Conservation (phyloP, 305 asterid genomes). For the Euphrasia arctica region DNA sequence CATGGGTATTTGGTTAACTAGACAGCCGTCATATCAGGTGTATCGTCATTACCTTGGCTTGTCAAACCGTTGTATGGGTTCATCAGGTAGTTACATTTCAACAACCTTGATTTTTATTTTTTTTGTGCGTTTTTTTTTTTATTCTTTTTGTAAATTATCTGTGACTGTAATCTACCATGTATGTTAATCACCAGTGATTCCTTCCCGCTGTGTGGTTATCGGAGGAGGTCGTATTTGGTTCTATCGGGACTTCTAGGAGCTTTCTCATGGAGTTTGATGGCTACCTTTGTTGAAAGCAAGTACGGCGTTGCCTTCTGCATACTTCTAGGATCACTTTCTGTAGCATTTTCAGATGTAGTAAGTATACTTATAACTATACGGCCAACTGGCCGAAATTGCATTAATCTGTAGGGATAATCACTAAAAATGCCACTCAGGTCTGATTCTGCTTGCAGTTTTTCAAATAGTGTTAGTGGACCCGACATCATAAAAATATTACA, state of each 20-base stretch:
- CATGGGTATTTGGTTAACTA: conserved; percentile 51
- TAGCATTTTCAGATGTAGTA: conserved; percentile 95
- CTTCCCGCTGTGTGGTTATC: conserved; percentile 88
- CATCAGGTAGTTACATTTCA: conserved; percentile 57
- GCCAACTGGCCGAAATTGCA: not conserved
- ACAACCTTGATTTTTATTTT: conserved; percentile 20
- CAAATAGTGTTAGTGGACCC: not conserved
- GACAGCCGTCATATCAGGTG: conserved; percentile 94
- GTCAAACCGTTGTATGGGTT: conserved; percentile 93
- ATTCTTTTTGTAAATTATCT: not conserved
- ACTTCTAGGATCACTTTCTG: conserved; percentile 92
- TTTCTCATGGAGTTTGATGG: conserved; percentile 92
- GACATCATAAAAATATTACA: not conserved
- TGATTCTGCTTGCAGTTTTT: not conserved
- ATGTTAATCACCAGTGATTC: conserved; percentile 58
- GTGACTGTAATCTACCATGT: conserved; percentile 9
- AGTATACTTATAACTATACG: conserved; percentile 33
- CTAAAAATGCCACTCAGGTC: not conserved
- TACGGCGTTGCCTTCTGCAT: conserved; percentile 90
- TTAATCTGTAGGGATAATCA: not conserved
- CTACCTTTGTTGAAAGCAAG: conserved; percentile 81
- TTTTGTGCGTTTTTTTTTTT: no score
- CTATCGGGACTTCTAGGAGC: conserved; percentile 95
- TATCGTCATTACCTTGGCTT: conserved; percentile 91
- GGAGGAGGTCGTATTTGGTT: conserved; percentile 94